Percentiles rank a stretch among this genome's conserved stretches.
Evolutionary conservation across 1,284 basidiomycete genomes (phyloP).

Genomic region (Cutaneotrichosporon daszewskae): DNA sequence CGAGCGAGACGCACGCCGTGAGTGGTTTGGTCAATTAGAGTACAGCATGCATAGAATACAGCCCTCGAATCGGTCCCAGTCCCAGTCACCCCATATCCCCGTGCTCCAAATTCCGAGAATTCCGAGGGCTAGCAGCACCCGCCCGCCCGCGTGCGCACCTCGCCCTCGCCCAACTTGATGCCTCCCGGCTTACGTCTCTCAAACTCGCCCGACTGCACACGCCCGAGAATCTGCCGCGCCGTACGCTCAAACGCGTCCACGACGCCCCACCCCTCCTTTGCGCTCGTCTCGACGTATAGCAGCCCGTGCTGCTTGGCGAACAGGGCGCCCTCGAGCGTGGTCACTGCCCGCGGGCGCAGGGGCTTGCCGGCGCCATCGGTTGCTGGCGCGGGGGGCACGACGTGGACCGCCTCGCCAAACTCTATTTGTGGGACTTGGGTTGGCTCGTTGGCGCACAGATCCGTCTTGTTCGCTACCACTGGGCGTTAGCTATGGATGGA

Average conservation of each 20-base stretch:
- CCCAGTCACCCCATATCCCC: too few relatives aligned
- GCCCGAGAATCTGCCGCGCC: conserved; percentile 37
- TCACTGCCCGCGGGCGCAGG: conserved; percentile 22
- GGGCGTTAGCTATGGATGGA: background rate
- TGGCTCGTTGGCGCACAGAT: conserved; percentile 31
- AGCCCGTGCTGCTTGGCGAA: conserved; percentile 40
- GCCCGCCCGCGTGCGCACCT: conserved; percentile 2
- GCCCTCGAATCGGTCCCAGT: too few relatives aligned
- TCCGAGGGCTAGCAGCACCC: conserved; percentile 15
- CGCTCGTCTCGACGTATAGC: conserved; percentile 42
- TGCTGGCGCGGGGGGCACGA: conserved; percentile 1
- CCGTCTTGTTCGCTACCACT: conserved; percentile 46
- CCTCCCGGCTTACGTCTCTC: conserved; percentile 19
- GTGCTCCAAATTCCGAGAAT: too few relatives aligned
- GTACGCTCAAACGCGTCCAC: conserved; percentile 43
- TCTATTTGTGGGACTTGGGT: conserved; percentile 24
- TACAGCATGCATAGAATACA: background rate
- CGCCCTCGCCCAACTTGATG: conserved; percentile 3
- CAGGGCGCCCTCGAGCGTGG: conserved; percentile 29
- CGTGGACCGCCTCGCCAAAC: conserved; percentile 29
- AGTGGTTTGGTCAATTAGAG: background rate
- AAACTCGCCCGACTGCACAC: conserved; percentile 27
- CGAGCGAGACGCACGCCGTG: background rate
- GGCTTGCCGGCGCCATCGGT: background rate
- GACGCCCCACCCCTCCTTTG: conserved; percentile 44